phyloP scores from a whole-genome alignment of 2,329 filamentous ascomycete genomes.

The Incumbomyces delicatus region DNA sequence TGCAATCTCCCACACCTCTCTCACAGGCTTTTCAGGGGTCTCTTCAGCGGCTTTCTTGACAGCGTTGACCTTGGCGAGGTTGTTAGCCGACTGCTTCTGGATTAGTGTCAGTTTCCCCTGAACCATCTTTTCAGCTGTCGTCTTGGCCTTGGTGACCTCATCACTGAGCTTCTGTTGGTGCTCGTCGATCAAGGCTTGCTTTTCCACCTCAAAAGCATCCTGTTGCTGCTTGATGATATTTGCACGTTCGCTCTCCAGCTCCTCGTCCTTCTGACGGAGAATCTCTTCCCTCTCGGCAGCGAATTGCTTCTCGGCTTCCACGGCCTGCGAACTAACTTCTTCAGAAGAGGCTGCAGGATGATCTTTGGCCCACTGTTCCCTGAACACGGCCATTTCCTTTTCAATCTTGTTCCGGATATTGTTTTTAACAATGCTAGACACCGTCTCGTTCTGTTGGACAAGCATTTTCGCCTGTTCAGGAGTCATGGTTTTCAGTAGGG shows the following conservation, averaged over 20 bases:
- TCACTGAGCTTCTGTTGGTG: constrained; percentile 41
- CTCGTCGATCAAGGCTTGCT: constrained; percentile 33
- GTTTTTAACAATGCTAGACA: constrained; percentile 42
- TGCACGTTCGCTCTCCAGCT: constrained; percentile 28
- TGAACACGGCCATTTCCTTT: constrained; percentile 10
- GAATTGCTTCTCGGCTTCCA: constrained; percentile 14
- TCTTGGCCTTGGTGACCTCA: constrained; percentile 40
- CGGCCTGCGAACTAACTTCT: not conserved
- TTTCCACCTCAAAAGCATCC: constrained; percentile 31
- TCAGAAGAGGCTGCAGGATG: constrained; percentile 5
- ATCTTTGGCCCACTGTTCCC: constrained; percentile 1
- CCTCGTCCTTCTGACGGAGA: constrained; percentile 33
- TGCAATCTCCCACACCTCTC: constrained; percentile 75
- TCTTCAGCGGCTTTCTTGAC: constrained; percentile 75
- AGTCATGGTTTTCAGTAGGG: constrained; percentile 32
- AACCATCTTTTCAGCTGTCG: constrained; percentile 65
- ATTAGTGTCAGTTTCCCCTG: constrained; percentile 65
- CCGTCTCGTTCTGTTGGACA: constrained; percentile 39
- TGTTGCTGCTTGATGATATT: constrained; percentile 29
- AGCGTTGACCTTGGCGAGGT: constrained; percentile 51
- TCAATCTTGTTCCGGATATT: constrained; percentile 45
- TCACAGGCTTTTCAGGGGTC: constrained; percentile 73
- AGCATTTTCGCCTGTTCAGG: constrained; percentile 43
- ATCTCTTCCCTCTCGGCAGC: constrained; percentile 14
- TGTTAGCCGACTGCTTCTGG: constrained; percentile 42